A percentile compares a stretch with the other conserved stretches of the same genome.
Evolutionary conservation across 2,329 filamentous ascomycete species (phyloP).

Genomic region (Colletotrichum karsti): DNA sequence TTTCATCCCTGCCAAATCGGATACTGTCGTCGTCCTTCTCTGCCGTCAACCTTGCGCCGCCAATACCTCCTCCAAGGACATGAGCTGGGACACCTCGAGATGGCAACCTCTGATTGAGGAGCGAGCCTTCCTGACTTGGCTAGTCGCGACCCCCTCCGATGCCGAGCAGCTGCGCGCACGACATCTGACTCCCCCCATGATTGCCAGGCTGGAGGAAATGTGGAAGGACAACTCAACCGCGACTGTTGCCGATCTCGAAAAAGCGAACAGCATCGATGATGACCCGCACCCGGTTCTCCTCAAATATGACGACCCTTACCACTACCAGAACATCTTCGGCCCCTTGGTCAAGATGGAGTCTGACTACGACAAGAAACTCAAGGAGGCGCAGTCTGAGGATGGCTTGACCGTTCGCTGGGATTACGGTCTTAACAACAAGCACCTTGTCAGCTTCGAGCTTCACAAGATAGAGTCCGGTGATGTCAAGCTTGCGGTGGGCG

Average conservation of each 20-base stretch:
- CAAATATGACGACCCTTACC: slow-evolving; percentile 95
- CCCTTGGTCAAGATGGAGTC: slow-evolving; percentile 99
- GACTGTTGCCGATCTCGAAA: slow-evolving; percentile 91
- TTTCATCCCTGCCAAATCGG: slow-evolving; percentile 98
- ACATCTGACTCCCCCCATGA: slow-evolving; percentile 92
- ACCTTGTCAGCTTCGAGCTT: slow-evolving; percentile 92
- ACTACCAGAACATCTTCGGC: slow-evolving; percentile 99
- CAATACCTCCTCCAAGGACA: slow-evolving; percentile 95
- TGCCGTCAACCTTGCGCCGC: slow-evolving; percentile 97
- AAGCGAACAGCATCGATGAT: slow-evolving; percentile 90
- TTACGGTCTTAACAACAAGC: slow-evolving; percentile 95
- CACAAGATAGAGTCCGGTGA: slow-evolving; percentile 98
- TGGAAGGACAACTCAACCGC: slow-evolving; percentile 96
- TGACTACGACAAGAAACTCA: slow-evolving; percentile 98
- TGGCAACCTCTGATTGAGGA: slow-evolving; percentile 99
- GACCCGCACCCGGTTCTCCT: slow-evolving; percentile 92
- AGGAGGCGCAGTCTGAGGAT: slow-evolving; percentile 97
- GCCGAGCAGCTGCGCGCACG: slow-evolving; percentile 95
- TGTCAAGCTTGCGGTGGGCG: slow-evolving; percentile 96
- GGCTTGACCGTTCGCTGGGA: slow-evolving; percentile 95
- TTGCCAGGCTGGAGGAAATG: slow-evolving; percentile 95
- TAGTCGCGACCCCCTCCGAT: slow-evolving; percentile 88
- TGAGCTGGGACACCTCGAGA: slow-evolving; percentile 98
- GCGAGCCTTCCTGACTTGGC: slow-evolving; percentile 92
- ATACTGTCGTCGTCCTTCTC: slow-evolving; percentile 95